A percentile compares a stretch with the other conserved stretches of the same genome.
phyloP scores from a whole-genome alignment of 2,329 filamentous ascomycete species.

The Verticillium isaacii region DNA sequence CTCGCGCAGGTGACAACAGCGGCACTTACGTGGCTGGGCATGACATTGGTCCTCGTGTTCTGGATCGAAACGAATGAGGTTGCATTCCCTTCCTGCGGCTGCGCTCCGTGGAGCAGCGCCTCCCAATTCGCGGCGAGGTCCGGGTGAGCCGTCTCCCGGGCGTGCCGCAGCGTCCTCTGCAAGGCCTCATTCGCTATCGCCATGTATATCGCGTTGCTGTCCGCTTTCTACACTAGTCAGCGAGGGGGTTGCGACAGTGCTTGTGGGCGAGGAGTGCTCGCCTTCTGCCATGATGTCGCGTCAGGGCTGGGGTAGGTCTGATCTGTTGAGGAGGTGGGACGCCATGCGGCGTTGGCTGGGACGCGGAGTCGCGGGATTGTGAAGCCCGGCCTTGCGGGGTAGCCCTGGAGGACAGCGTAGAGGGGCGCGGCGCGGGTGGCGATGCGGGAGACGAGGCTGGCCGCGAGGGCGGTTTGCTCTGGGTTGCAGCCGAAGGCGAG shows the following conservation, averaged over 20 bases:
- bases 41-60: background rate
- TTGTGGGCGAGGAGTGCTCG: background rate
- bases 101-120: background rate
- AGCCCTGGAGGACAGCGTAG: background rate
- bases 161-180: background rate
- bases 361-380: background rate
- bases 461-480: constrained; percentile 7
- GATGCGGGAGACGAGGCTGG: constrained; percentile 6
- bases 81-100: background rate
- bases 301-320: background rate
- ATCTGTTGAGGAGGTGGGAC: background rate
- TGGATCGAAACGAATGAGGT: background rate
- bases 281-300: background rate
- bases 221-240: background rate
- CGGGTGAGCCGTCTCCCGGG: background rate
- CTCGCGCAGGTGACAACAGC: background rate
- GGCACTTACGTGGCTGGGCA: background rate
- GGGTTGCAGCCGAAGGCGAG: constrained; percentile 14
- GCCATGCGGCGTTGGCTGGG: background rate
- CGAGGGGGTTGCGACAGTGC: no score
- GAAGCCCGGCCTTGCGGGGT: background rate
- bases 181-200: background rate
- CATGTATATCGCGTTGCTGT: background rate
- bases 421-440: background rate
- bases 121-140: background rate